phyloP scores from a whole-genome alignment of 2,329 filamentous ascomycete genomes.

The Xylariaceae sp. region DNA sequence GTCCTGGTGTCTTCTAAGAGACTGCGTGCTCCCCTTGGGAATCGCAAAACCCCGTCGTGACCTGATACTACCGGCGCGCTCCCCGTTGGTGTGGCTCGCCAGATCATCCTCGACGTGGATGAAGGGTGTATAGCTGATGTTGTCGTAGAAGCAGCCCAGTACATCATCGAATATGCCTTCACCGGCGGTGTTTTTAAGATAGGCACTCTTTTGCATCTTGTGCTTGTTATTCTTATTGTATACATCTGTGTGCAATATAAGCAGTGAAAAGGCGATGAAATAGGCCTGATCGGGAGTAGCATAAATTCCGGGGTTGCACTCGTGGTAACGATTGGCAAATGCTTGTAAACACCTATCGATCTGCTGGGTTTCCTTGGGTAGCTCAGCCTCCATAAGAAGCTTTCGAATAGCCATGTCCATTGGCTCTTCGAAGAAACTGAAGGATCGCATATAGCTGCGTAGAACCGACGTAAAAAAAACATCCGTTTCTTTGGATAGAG shows the following conservation, averaged over 20 bases:
- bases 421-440: conserved; percentile 92
- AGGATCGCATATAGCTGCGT: conserved; percentile 91
- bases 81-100: conserved; percentile 67
- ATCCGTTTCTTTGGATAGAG: conserved; percentile 83
- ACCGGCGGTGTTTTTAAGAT: conserved; percentile 89
- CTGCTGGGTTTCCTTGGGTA: conserved; percentile 96
- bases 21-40: conserved; percentile 61
- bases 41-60: conserved; percentile 69
- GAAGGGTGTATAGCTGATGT: conserved; percentile 96
- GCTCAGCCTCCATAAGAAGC: conserved; percentile 90
- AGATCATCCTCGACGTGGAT: conserved; percentile 91
- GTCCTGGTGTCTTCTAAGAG: conserved; percentile 68
- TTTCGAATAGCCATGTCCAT: conserved; percentile 98
- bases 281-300: conserved; percentile 91
- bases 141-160: conserved; percentile 95
- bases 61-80: conserved; percentile 69
- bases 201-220: conserved; percentile 96
- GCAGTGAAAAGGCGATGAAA: conserved; percentile 93
- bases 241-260: conserved; percentile 96
- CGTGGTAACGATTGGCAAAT: conserved; percentile 94
- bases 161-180: conserved; percentile 94
- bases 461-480: conserved; percentile 79
- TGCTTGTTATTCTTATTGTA: conserved; percentile 99
- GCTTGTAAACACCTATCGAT: conserved; percentile 92
- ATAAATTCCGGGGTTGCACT: conserved; percentile 97